Evolutionary conservation across 805 yeast species (phyloP).

Genomic region (Starmerella apicola): DNA sequence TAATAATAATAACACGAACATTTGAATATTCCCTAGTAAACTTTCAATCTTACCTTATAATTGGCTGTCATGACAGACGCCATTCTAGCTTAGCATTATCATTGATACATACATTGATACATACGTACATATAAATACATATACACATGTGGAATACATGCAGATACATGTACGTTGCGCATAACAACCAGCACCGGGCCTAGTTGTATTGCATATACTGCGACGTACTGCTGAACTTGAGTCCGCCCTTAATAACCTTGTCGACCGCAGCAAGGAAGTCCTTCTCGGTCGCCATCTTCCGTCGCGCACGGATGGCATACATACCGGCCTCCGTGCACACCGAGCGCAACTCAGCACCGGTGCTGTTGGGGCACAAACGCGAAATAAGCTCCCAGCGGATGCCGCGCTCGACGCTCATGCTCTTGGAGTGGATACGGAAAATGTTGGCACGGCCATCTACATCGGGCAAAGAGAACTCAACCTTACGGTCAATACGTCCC

Average conservation of each 20-base stretch:
- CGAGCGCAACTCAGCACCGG: conserved; percentile 97
- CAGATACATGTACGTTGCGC: no score
- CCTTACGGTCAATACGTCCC: conserved; percentile 97
- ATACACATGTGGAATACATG: no score
- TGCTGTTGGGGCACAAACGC: conserved; percentile 91
- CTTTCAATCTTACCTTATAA: no score
- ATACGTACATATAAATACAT: no score
- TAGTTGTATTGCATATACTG: conserved; percentile 97
- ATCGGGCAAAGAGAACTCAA: conserved; percentile 92
- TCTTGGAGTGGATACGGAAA: conserved; percentile 90
- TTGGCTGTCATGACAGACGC: no score
- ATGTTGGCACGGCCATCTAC: conserved; percentile 96
- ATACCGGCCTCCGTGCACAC: conserved; percentile 99
- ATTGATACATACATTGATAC: no score
- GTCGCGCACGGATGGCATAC: conserved; percentile 97
- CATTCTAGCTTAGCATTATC: no score
- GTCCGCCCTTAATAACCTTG: conserved; percentile 95
- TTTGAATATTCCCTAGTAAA: no score
- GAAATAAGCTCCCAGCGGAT: conserved; percentile 98
- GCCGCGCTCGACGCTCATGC: conserved; percentile 95
- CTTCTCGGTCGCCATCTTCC: conserved; percentile 96
- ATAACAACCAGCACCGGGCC: no score
- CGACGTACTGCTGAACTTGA: conserved; percentile 93
- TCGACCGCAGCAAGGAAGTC: conserved; percentile 97
- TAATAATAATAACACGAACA: no score